Base-by-base conservation (phyloP, 1,284 basidiomycete species). In the Kwoniella shivajii region DNA sequence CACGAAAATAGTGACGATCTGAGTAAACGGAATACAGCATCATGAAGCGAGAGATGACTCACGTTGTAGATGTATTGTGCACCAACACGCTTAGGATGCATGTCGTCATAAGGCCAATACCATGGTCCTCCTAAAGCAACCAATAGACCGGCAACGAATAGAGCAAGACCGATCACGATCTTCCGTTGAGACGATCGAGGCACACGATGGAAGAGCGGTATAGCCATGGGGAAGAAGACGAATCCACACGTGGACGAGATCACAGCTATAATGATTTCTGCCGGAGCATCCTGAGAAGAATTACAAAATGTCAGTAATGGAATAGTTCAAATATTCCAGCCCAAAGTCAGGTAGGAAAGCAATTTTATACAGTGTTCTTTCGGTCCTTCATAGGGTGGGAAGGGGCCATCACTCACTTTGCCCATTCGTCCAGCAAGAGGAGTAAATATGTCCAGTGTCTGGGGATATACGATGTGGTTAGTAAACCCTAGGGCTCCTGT, bases 1-100 rank as follows among this genome's bases (percentile, higher is more conserved):
- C n/a, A n/a, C n/a, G n/a, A n/a, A n/a, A n/a, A n/a, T n/a, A n/a
- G n/a, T n/a, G n/a, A n/a, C n/a, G n/a, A n/a, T n/a, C n/a, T n/a
- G n/a, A n/a, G n/a, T n/a, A n/a, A n/a, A 10, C 13, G 27, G n/a
- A 31, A 24, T 24, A 36, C 31, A 29, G 20, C 11, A 26, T 56
- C 16, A 14, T 22, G 36, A 11, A 50, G 29, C 18, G 45, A 6
- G 34, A 47, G 31, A 9, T 34, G n/a, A 36, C 86, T 66, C 66
- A 91, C 90, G 74, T 98, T 94, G 77, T 95, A 92, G 65, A 87
- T 83, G 72, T 93, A 88, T 55, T 97, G 80, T 22, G 94, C 83
- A 66, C 90, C 93, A 41, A 96, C 64, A 50, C 95, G 81, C 77
- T 93, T 92, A 60, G 94, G 95, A 73, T 97, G 94, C 80, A 85